Base-by-base conservation (phyloP, 1,139 yeast species). In the Komagataea norvegica region DNA sequence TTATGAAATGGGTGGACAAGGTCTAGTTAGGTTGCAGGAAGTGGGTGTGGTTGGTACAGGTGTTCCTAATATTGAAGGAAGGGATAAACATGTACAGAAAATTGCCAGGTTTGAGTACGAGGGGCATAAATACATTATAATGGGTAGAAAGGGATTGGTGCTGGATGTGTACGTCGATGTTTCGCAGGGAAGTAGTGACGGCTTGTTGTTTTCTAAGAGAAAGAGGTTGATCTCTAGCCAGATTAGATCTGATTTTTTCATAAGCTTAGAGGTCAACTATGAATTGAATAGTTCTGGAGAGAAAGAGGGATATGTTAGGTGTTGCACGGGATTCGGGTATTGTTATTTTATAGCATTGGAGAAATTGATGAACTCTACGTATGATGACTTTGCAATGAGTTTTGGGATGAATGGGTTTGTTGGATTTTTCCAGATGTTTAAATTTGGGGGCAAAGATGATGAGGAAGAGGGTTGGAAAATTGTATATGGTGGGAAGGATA, bases 401-500 rank as follows among this genome's bases (percentile, higher is more conserved):
- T 49, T 51, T 31, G 52, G 53, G 1, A 19, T 49, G 16, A 45
- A 46, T 37, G 55, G 55, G 1, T 35, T 47, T 13, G 44, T 49
- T 4, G 37, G 46, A 5, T 48, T 51, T 37, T 44, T 46, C 39
- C 38, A 48, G 25, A 41, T 44, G 38, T 20, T 51, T 21, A 38
- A 24, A 11, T 33, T 28, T 6, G 10, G 13, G 5, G n/a, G 14
- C 2, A n/a, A 13, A 26, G 21, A 9, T 29, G 29, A 25, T n/a
- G 33, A 28, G 7, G 33, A 24, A 25, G 23, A 14, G 8, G 14
- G 18, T 19, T 34, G 38, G 37, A 36, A 27, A 29, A 37, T 50
- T 3, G 35, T 48, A 2, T 40, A 45, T 29, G 53, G 54, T 25
- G 56, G 56, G 5, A 52, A 50, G 33, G 56, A 48, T 30, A 31